Percentiles rank a stretch among this genome's conserved stretches.
Evolutionary conservation across 2,329 filamentous ascomycete genomes (phyloP).

Genomic region (Fusarium solani-melongenae): DNA sequence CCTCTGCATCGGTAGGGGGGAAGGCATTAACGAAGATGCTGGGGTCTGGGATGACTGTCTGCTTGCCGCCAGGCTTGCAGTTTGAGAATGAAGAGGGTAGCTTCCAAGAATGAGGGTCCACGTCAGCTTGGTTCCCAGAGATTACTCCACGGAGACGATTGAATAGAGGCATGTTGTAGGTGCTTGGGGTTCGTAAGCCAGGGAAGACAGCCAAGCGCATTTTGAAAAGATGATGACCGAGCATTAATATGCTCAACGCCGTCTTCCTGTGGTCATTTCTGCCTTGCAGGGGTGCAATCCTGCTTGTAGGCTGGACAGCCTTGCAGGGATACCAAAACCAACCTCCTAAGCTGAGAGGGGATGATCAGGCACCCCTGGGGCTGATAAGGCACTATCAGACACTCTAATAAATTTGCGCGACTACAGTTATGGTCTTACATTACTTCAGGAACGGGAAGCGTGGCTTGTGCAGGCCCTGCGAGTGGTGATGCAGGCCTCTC

Average conservation of each 20-base stretch:
- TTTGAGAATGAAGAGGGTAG: constrained; percentile 18
- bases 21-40: constrained; percentile 17
- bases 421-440: neutral
- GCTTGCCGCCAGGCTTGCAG: constrained; percentile 5
- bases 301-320: neutral
- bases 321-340: neutral
- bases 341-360: neutral
- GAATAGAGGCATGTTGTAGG: constrained; percentile 15
- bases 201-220: neutral
- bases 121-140: constrained; percentile 1
- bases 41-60: constrained; percentile 14
- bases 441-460: neutral
- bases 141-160: constrained; percentile 9
- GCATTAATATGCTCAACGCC: neutral
- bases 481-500: neutral
- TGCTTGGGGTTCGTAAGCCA: neutral
- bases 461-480: neutral
- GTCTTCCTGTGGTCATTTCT: neutral
- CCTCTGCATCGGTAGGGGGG: neutral
- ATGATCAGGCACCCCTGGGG: neutral
- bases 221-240: neutral
- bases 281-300: neutral
- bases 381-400: neutral
- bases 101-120: constrained; percentile 23
- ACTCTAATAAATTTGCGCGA: neutral